Percentiles rank a stretch among this genome's conserved stretches.
These are phyloP conservation scores for Aspergillus sp. DNA, from an alignment of 2,329 filamentous ascomycete species.

Conservation along the genomic window DNA sequence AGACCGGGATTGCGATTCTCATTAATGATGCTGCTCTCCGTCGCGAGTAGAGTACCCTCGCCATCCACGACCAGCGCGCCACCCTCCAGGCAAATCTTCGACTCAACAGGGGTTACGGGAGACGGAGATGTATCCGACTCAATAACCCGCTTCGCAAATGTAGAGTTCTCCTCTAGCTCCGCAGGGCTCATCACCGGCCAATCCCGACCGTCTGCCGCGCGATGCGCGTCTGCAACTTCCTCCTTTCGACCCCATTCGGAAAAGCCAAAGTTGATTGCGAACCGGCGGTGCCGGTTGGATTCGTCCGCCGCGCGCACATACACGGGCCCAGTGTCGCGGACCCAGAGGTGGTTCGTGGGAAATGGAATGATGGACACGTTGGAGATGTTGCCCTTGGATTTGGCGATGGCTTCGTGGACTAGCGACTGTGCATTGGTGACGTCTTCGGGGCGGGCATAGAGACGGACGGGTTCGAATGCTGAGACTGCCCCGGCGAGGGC, in stretches of 20 bases:
- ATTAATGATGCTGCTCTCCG: conserved; percentile 37
- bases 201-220: neutral
- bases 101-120: conserved; percentile 21
- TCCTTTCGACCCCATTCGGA: neutral
- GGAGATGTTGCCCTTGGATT: neutral
- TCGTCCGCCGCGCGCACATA: neutral
- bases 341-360: neutral
- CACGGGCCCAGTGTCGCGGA: neutral
- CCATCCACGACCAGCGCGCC: conserved; percentile 42
- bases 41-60: conserved; percentile 39
- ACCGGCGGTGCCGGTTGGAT: neutral
- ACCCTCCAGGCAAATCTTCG: conserved; percentile 33
- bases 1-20: conserved; percentile 35
- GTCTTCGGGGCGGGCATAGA: neutral
- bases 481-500: neutral
- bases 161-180: conserved; percentile 20
- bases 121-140: conserved; percentile 6
- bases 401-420: neutral
- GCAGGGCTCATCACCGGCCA: conserved; percentile 19
- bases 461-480: neutral
- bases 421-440: neutral
- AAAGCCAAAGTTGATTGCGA: neutral
- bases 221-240: neutral
- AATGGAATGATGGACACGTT: neutral
- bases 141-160: conserved; percentile 23